Percentiles rank a stretch among this genome's conserved stretches.
Conservation (phyloP, 164 flowering plant species). For the Warburgia ugandensis region DNA sequence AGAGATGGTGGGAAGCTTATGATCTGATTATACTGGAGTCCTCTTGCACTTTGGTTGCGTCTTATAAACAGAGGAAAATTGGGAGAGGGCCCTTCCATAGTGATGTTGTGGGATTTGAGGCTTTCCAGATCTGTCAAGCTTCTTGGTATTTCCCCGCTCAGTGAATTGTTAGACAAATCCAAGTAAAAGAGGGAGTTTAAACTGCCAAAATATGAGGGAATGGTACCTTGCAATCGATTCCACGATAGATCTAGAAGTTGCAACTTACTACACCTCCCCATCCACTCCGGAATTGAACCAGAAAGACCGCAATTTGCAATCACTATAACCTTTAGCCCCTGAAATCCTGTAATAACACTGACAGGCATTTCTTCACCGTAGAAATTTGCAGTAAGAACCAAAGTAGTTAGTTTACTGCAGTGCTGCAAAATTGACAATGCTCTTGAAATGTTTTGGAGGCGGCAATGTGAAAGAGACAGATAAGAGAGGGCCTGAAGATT, state of each 20-base stretch:
- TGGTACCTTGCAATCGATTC: conserved; percentile 56
- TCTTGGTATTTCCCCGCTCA: conserved; percentile 62
- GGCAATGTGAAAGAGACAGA: conserved; percentile 19
- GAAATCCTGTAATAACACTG: conserved; percentile 9
- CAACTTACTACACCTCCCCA: conserved; percentile 38
- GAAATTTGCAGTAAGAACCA: conserved; percentile 18
- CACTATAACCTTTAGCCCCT: conserved; percentile 7
- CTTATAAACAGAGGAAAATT: conserved; percentile 61
- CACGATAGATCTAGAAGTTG: conserved; percentile 75
- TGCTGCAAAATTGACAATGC: conserved; percentile 20
- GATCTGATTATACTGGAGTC: conserved; percentile 65
- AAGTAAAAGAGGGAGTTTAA: conserved; percentile 68
- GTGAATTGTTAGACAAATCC: conserved; percentile 80
- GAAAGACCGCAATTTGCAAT: conserved; percentile 21
- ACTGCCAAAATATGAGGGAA: conserved; percentile 69
- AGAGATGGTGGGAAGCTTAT: conserved; percentile 36
- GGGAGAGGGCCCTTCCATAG: conserved; percentile 19
- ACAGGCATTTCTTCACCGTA: conserved; percentile 5
- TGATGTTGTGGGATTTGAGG: conserved; percentile 16
- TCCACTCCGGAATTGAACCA: conserved; percentile 65
- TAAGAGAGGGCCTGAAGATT: conserved; percentile 14
- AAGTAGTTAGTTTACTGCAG: conserved; percentile 19
- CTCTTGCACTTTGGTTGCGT: conserved; percentile 36
- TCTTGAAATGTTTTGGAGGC: conserved; percentile 14
- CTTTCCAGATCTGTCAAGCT: conserved; percentile 35